Evolutionary conservation across 2,329 filamentous ascomycete genomes (phyloP).

Genomic region (Podosphaera aphanis): DNA sequence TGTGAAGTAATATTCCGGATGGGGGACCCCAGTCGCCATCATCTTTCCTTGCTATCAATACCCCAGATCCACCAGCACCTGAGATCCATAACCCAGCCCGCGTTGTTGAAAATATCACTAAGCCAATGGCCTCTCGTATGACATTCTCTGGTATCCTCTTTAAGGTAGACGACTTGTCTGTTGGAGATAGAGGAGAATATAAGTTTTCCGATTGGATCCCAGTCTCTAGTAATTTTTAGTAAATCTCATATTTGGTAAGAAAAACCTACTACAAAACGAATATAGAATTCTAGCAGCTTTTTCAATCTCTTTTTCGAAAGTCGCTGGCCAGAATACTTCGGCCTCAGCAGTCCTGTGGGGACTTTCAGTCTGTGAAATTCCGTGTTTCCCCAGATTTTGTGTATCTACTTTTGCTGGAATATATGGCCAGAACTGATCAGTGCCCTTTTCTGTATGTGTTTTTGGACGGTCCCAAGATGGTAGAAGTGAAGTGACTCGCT

Average conservation of each 20-base stretch:
- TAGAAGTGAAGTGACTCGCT: constrained; percentile 14
- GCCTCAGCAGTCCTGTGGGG: constrained; percentile 60
- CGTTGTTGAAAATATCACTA: constrained; percentile 92
- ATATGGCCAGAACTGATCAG: constrained; percentile 47
- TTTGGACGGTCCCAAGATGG: constrained; percentile 30
- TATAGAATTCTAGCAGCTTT: constrained; percentile 76
- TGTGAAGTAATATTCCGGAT: constrained; percentile 76
- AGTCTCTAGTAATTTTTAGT: constrained; percentile 25
- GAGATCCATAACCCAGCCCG: constrained; percentile 78
- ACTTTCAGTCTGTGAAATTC: constrained; percentile 53
- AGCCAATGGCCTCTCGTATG: constrained; percentile 68
- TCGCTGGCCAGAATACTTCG: constrained; percentile 69
- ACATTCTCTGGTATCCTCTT: constrained; percentile 75
- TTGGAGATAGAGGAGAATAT: constrained; percentile 16
- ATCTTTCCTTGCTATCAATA: constrained; percentile 61
- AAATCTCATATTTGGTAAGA: neutral
- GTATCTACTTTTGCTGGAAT: constrained; percentile 24
- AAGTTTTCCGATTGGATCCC: constrained; percentile 39
- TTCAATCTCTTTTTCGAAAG: constrained; percentile 70
- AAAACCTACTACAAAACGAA: constrained; percentile 64
- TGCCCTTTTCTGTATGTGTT: constrained; percentile 35
- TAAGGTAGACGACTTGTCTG: constrained; percentile 31
- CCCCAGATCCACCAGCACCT: constrained; percentile 71
- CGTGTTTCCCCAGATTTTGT: constrained; percentile 9
- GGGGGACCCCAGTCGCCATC: constrained; percentile 84